Base-by-base conservation (phyloP, 371 early-diverging fungal genomes). In the Mortierella sp. region DNA sequence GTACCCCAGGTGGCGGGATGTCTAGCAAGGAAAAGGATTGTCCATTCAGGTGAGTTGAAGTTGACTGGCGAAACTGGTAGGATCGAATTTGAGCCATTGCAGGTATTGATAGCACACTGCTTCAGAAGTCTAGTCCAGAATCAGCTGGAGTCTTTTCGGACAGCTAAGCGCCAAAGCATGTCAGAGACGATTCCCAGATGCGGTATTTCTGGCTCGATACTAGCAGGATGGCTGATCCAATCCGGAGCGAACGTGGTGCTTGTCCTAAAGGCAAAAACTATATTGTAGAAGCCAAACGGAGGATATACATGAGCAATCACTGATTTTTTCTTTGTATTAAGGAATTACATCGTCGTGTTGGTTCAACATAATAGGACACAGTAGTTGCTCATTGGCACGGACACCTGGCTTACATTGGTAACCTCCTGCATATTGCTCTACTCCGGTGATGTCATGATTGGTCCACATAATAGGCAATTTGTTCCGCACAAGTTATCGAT, bases 181-280 rank as follows among this genome's bases (percentile, higher is more conserved):
- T 21, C 59, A 59, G 59, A 59, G 45, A 45, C 59, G 59, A 5
- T 59, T 59, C 59, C 19, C 59, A 58, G 57, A 64, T 19, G 65
- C 65, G 28, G 11, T 46, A 58, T 57, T 57, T 57, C 57, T 57
- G 65, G 65, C 65, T 57, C 47, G 47, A 48, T 29, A 19, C 57
- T 65, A 28, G 67, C 67, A 16, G 67, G 67, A 50, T 7, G 52
- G 23, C n/a, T 67, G 28, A 67, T 67, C 28, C 67, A 67, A 43
- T 59, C 60, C 29, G 28, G 53, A 28, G 43, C 52, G 44, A 43
- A 45, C 46, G 67, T 60, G 46, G 25, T 53, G 53, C 67, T 67
- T 53, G 55, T 67, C 44, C 47, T 59, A 3, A 60, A 59, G 21
- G 60, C 28, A 1, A 56, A 60, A 43, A 18, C n/a, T 67, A 18